Conservation (phyloP, 2,329 filamentous ascomycete species). For the Arthrobotrys pseudoclavata region DNA sequence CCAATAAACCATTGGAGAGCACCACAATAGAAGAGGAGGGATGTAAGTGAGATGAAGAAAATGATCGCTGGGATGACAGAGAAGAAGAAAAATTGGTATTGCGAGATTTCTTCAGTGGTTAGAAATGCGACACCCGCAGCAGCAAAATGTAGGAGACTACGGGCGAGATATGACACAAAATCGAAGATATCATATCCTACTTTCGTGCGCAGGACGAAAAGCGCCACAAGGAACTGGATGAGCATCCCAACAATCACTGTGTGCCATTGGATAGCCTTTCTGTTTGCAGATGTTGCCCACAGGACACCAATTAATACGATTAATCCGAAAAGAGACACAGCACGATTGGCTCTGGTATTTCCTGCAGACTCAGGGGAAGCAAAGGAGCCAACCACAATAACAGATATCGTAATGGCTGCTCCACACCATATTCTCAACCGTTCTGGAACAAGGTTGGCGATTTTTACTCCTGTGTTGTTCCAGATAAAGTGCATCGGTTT, state of each 20-base stretch:
- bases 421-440: constrained; percentile 75
- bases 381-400: constrained; percentile 84
- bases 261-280: constrained; percentile 77
- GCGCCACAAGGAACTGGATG: constrained; percentile 85
- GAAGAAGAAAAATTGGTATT: constrained; percentile 77
- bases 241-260: constrained; percentile 91
- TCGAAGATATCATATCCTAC: constrained; percentile 92
- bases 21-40: constrained; percentile 84
- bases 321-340: constrained; percentile 83
- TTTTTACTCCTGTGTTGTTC: constrained; percentile 74
- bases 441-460: constrained; percentile 76
- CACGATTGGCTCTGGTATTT: constrained; percentile 84
- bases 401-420: constrained; percentile 75
- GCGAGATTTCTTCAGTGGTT: constrained; percentile 69
- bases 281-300: constrained; percentile 79
- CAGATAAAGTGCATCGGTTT: constrained; percentile 77
- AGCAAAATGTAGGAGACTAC: constrained; percentile 81
- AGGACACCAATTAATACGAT: constrained; percentile 77
- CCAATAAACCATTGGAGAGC: constrained; percentile 89
- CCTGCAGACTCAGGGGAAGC: constrained; percentile 77
- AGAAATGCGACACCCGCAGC: constrained; percentile 80
- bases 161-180: constrained; percentile 83
- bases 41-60: constrained; percentile 94
- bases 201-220: constrained; percentile 86
- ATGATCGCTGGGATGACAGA: constrained; percentile 90